phyloP scores from a whole-genome alignment of 805 yeast genomes.

The Hemisphaericaspora nanyangensis region DNA sequence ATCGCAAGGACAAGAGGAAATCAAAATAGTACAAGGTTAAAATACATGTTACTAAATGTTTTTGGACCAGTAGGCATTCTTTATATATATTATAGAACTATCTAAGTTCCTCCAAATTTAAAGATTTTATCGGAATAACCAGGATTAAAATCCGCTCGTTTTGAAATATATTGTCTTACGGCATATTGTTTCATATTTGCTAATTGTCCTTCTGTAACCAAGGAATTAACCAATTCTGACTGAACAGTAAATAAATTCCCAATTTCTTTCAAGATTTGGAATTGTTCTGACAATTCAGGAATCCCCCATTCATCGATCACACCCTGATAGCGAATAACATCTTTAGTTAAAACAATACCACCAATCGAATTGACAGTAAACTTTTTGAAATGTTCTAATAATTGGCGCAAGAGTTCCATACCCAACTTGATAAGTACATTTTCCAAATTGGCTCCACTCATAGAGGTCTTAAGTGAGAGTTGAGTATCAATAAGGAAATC shows the following conservation, averaged over 20 bases:
- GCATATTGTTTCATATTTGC: conserved; percentile 59
- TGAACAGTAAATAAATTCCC: conserved; percentile 84
- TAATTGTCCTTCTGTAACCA: conserved; percentile 78
- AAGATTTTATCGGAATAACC: conserved; percentile 46
- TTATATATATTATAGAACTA: conserved; percentile 1
- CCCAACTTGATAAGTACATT: conserved; percentile 57
- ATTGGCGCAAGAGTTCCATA: conserved; percentile 47
- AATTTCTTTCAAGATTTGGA: conserved; percentile 72
- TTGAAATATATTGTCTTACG: conserved; percentile 62
- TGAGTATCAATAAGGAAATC: conserved; percentile 45
- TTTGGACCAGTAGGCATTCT: conserved; percentile 11
- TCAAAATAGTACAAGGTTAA: neutral
- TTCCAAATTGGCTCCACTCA: conserved; percentile 42
- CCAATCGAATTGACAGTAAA: conserved; percentile 78
- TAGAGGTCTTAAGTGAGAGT: conserved; percentile 34
- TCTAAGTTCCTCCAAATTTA: neutral
- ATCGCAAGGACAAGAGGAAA: neutral
- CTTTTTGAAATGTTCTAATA: conserved; percentile 71
- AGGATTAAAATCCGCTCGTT: conserved; percentile 66
- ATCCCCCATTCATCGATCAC: conserved; percentile 66
- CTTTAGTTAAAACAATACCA: conserved; percentile 77
- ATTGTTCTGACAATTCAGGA: conserved; percentile 55
- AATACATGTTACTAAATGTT: conserved; percentile 9
- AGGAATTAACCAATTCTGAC: conserved; percentile 70
- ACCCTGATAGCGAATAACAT: conserved; percentile 71